A percentile compares a stretch with the other conserved stretches of the same genome.
Conservation (phyloP, 208 protist species). For the Trypanosoma scelopori region DNA sequence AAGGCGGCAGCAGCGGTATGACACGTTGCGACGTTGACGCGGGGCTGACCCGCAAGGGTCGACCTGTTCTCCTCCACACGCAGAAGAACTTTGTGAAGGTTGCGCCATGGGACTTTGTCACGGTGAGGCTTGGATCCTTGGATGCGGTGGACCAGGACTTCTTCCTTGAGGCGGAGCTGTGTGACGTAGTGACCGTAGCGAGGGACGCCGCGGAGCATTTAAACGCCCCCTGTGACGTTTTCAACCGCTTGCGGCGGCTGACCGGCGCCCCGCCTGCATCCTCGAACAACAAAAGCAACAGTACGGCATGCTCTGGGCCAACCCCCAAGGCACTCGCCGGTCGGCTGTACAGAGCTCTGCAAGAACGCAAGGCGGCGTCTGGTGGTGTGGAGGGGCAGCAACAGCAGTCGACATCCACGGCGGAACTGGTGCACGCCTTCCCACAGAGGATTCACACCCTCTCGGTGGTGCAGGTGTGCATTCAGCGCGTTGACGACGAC, state of each 20-base stretch:
- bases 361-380: constrained; percentile 29
- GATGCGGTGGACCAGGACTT: constrained; percentile 16
- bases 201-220: background rate
- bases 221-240: constrained; percentile 5
- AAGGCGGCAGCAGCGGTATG: constrained; percentile 24
- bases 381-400: background rate
- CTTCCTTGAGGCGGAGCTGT: constrained; percentile 17
- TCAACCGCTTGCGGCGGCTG: constrained; percentile 13
- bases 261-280: background rate
- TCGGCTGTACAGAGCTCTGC: constrained; percentile 48
- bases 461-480: constrained; percentile 48
- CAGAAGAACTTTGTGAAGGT: constrained; percentile 79
- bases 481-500: constrained; percentile 60
- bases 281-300: too few species aligned
- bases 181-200: constrained; percentile 3
- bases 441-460: constrained; percentile 47
- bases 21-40: constrained; percentile 64
- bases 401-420: constrained; percentile 6
- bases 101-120: constrained; percentile 51
- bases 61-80: constrained; percentile 46
- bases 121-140: constrained; percentile 48
- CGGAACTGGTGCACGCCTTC: constrained; percentile 53
- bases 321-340: constrained; percentile 41
- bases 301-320: background rate
- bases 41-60: constrained; percentile 37